Conservation (phyloP, 768 basidiomycete species). For the Rhodocollybia butyracea region DNA sequence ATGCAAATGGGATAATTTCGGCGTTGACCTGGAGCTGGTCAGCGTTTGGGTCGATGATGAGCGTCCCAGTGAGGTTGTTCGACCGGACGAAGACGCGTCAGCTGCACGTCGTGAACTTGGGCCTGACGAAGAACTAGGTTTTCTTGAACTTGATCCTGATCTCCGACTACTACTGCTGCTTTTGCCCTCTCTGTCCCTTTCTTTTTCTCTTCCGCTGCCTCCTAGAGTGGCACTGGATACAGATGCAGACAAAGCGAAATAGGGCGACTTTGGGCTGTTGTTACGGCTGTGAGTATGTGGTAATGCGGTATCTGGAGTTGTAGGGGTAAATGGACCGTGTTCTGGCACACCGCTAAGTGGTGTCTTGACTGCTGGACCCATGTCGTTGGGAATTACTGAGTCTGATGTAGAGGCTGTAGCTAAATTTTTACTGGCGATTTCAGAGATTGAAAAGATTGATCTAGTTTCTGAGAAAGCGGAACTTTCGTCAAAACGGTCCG, state of each 20-base stretch:
- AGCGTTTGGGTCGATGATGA: slow-evolving; percentile 13
- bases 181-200: background rate
- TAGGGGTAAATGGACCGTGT: slow-evolving; percentile 17
- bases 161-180: background rate
- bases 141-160: slow-evolving; percentile 1
- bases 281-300: background rate
- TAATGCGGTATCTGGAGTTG: slow-evolving; percentile 1
- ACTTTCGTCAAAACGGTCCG: no score
- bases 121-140: slow-evolving; percentile 20
- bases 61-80: background rate
- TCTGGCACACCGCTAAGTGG: slow-evolving; percentile 29
- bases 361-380: background rate
- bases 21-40: slow-evolving; percentile 42
- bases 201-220: slow-evolving; percentile 8
- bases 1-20: slow-evolving; percentile 50
- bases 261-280: slow-evolving; percentile 29
- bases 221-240: slow-evolving; percentile 28
- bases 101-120: slow-evolving; percentile 19
- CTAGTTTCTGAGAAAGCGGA: background rate
- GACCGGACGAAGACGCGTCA: slow-evolving; percentile 20
- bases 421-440: background rate
- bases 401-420: background rate
- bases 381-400: background rate
- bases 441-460: background rate
- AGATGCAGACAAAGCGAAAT: slow-evolving; percentile 34